A percentile compares a stretch with the other conserved stretches of the same genome.
Evolutionary conservation across 805 yeast species (phyloP).

Genomic region (Kazachstania kunashirensis): DNA sequence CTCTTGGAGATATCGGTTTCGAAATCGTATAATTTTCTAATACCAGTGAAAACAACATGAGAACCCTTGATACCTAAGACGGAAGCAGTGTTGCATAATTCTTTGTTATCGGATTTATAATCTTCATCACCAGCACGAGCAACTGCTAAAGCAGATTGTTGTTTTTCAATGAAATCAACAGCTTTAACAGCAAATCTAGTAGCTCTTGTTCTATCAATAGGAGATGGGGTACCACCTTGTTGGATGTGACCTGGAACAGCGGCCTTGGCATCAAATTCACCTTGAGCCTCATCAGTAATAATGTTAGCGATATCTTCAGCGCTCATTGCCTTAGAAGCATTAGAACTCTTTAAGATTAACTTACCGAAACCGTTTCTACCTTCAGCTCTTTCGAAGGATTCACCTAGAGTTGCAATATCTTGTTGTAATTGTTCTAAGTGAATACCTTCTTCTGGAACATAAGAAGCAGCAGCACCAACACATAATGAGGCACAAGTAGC

Average conservation of each 20-base stretch:
- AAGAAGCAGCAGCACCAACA: slow-evolving; percentile 64
- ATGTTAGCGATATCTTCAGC: slow-evolving; percentile 65
- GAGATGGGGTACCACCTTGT: slow-evolving; percentile 71
- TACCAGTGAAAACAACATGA: slow-evolving; percentile 62
- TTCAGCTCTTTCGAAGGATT: slow-evolving; percentile 48
- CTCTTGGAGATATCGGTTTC: slow-evolving; percentile 77
- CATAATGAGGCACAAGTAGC: slow-evolving; percentile 61
- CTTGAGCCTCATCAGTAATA: slow-evolving; percentile 48
- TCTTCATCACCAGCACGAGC: slow-evolving; percentile 28
- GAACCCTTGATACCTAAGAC: slow-evolving; percentile 79
- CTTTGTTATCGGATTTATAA: slow-evolving; percentile 25
- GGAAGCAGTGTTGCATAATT: slow-evolving; percentile 48
- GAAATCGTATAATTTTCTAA: slow-evolving; percentile 69
- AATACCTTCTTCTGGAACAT: slow-evolving; percentile 67
- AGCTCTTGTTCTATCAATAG: slow-evolving; percentile 70
- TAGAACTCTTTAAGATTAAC: slow-evolving; percentile 55
- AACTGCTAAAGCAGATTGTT: slow-evolving; percentile 19
- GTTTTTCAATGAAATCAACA: slow-evolving; percentile 53
- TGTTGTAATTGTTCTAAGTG: slow-evolving; percentile 49
- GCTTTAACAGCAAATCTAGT: slow-evolving; percentile 63
- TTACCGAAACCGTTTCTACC: slow-evolving; percentile 65
- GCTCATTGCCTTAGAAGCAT: slow-evolving; percentile 60
- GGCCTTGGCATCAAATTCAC: slow-evolving; percentile 65
- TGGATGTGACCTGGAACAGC: slow-evolving; percentile 84
- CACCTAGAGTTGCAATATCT: slow-evolving; percentile 54